phyloP scores from a whole-genome alignment of 2,329 filamentous ascomycete species.

The Cladorrhinum sp. region DNA sequence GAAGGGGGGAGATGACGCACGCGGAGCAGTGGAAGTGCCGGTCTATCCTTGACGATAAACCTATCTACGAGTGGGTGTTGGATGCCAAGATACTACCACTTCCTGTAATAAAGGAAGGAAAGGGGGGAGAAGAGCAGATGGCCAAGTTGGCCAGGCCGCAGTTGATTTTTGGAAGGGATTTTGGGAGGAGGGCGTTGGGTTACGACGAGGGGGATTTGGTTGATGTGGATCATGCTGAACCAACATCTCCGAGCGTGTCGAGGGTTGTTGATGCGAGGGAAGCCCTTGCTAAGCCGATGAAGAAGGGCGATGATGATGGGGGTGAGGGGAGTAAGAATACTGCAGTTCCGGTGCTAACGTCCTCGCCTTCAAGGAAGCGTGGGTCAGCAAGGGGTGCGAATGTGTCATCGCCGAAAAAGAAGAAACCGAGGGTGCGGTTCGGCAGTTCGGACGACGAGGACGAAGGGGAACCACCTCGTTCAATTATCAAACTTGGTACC shows the following conservation, averaged over 20 bases:
- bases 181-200: constrained; percentile 36
- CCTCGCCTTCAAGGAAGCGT: not conserved
- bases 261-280: not conserved
- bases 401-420: not conserved
- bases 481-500: not conserved
- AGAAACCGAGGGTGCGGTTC: not conserved
- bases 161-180: constrained; percentile 50
- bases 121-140: constrained; percentile 43
- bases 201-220: constrained; percentile 30
- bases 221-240: not conserved
- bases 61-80: constrained; percentile 57
- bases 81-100: constrained; percentile 46
- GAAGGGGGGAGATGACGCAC: constrained; percentile 71
- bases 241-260: not conserved
- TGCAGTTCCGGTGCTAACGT: not conserved
- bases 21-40: constrained; percentile 56
- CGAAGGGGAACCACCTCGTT: not conserved
- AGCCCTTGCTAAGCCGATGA: not conserved
- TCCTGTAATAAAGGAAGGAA: constrained; percentile 14
- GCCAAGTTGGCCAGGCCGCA: constrained; percentile 44
- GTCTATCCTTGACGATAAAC: constrained; percentile 54
- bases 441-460: not conserved
- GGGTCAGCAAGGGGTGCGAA: not conserved
- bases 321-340: no score
- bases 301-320: not conserved